Evolutionary conservation across 371 early-diverging fungal species (phyloP), one percentile per base, ranked within the genome.

Genomic region (Mortierella polycephala): DNA sequence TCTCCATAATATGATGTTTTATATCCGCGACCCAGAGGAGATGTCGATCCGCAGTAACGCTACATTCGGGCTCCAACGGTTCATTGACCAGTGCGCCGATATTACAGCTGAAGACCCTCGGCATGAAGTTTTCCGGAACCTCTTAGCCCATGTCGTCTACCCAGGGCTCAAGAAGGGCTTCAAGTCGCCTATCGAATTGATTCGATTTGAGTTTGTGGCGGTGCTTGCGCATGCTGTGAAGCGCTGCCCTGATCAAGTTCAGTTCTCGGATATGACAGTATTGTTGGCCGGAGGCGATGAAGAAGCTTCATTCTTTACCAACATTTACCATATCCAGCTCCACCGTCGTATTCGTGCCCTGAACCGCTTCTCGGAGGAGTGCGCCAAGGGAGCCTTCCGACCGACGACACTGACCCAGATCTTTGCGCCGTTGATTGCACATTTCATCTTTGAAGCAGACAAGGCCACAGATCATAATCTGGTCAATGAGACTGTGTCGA

Each of bases 291-390:
- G 84, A 57, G 86, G 85, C 12, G 84, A 85, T 62, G 95, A 95
- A 42, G 97, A 96, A 74, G 88, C 91, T 20, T 74, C 57, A 62
- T 75, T 66, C 85, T 82, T 52, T 88, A 95, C 68, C 95, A 98
- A 98, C 71, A 87, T 98, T 59, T 89, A 93, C 69, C 99, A 99
- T 74, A 87, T 98, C 72, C 99, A 99, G 84, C 71, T 91, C 9
- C 97, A 98, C 80, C 92, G 98, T 64, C 94, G 98, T 61, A 69
- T 90, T 14, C 90, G 95, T 59, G 95, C 98, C 0, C 70, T 98
- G 60, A 81, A 83, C 52, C 90, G 96, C 23, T 87, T 98, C 62
- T 85, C 90, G 11, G 90, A 91, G 12, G 75, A 81, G 44, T 84
- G 84, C 30, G 69, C 81, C 7, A 64, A 69, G 42, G 84, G 83